Percentiles rank a stretch among this genome's conserved stretches.
Evolutionary conservation across 2,329 filamentous ascomycete species (phyloP).

Genomic region (Cylindrodendrum hubeiense): DNA sequence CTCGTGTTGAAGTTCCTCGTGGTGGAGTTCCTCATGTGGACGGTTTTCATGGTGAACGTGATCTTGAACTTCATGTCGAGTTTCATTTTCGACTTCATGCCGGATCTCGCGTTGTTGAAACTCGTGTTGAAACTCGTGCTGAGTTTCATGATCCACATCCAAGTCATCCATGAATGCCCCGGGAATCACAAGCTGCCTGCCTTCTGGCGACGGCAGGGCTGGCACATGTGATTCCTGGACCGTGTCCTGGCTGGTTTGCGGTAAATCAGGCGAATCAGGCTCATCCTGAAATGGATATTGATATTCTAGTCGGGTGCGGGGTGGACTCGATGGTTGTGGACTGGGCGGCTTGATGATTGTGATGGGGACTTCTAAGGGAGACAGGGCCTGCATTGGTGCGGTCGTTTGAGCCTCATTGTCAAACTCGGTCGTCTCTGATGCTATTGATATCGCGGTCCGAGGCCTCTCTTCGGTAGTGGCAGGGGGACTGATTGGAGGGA

Average conservation of each 20-base stretch:
- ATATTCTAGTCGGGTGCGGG: slow-evolving; percentile 56
- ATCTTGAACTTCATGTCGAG: slow-evolving; percentile 21
- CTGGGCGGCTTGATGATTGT: slow-evolving; percentile 46
- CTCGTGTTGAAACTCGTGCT: slow-evolving; percentile 18
- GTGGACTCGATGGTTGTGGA: slow-evolving; percentile 41
- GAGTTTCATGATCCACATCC: slow-evolving; percentile 44
- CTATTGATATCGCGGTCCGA: slow-evolving; percentile 68
- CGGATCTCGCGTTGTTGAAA: too few relatives aligned
- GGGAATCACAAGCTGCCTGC: slow-evolving; percentile 37
- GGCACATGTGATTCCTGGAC: slow-evolving; percentile 40
- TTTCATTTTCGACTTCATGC: slow-evolving; percentile 19
- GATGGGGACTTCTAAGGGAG: slow-evolving; percentile 41
- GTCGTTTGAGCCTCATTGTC: slow-evolving; percentile 79
- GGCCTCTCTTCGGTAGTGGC: slow-evolving; percentile 62
- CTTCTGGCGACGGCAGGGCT: slow-evolving; percentile 7
- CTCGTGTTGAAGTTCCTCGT: not conserved
- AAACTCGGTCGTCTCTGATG: slow-evolving; percentile 76
- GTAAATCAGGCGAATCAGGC: slow-evolving; percentile 40
- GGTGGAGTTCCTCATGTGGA: slow-evolving; percentile 16
- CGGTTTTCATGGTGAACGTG: not conserved
- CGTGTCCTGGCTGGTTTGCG: slow-evolving; percentile 14
- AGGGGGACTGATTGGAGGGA: slow-evolving; percentile 59
- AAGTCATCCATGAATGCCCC: slow-evolving; percentile 53
- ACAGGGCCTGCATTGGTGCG: slow-evolving; percentile 54
- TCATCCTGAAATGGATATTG: slow-evolving; percentile 65